Evolutionary conservation across 1,284 basidiomycete genomes (phyloP), one percentile per base, ranked within the genome.

Genomic region (Rhodotorula sp.): DNA sequence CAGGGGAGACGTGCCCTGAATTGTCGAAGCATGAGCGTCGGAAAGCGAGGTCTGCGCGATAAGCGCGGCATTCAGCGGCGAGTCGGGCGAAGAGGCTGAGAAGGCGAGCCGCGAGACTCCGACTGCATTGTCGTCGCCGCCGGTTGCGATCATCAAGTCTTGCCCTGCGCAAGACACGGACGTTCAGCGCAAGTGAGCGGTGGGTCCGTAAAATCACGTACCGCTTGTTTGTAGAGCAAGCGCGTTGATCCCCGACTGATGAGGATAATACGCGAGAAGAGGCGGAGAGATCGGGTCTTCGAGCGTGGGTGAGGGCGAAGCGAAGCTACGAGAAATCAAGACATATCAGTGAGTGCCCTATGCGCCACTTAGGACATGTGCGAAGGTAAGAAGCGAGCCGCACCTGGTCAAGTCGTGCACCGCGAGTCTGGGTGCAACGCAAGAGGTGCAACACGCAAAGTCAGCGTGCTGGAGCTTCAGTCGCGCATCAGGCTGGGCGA

Each of bases 101-200:
- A 61, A 14, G 19, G 16, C 19, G 46, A 61, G 21, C 4, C 8
- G 16, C 4, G 48, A 23, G 27, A 50, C 45, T 7, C 17, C 19
- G 25, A 71, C 23, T 9, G 67, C 70, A 25, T 68, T 66, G 64
- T 72, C 70, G 61, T 72, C 70, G 4, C 70, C 70, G 4, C 59
- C 70, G 0, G 70, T 72, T 0, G 67, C 70, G 55, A 72, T 13
- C 0, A 58, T 19, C 14, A 67, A 44, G 0, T 23, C 25, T 21
- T 16, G 14, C 16, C 23, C 53, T 64, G 41, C 1, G 14, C 53
- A 12, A 13, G 10, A 3, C 19, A 2, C 7, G 56, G 44, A 17
- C 12, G 34, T 34, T 21, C 7, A 23, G 17, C 17, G 49, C 21
- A 27, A 16, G 17, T 25, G 10, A 12, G 23, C 14, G 19, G n/a